Percentiles rank a stretch among this genome's conserved stretches.
These are phyloP conservation scores for Candida quercuum DNA, from an alignment of 805 yeast species.

Conservation along the genomic window DNA sequence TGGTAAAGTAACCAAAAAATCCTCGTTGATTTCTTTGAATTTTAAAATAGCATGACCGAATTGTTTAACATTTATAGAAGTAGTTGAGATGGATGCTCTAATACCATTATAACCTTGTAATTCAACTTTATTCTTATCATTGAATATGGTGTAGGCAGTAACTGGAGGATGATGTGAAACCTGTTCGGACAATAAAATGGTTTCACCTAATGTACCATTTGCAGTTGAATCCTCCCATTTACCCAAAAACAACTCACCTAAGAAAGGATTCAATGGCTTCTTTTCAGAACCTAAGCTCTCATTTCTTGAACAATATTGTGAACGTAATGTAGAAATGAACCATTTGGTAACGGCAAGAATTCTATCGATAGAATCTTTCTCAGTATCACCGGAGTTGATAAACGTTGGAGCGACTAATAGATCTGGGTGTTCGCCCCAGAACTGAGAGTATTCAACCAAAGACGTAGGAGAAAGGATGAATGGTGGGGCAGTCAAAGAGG, in stretches of 20 bases:
- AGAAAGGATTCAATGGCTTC: constrained; percentile 93
- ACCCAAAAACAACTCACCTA: constrained; percentile 92
- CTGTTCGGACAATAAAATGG: constrained; percentile 80
- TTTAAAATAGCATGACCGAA: constrained; percentile 82
- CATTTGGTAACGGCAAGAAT: constrained; percentile 80
- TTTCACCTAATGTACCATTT: constrained; percentile 60
- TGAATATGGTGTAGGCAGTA: constrained; percentile 84
- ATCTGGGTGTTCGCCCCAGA: constrained; percentile 93
- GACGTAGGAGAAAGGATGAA: constrained; percentile 90
- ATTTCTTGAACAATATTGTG: constrained; percentile 90
- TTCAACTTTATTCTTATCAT: constrained; percentile 60
- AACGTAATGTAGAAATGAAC: constrained; percentile 87
- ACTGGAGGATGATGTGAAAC: constrained; percentile 97
- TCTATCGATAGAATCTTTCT: constrained; percentile 56
- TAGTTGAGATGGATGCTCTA: constrained; percentile 74
- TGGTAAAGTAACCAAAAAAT: constrained; percentile 82
- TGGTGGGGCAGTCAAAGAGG: constrained; percentile 95
- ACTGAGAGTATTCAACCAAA: constrained; percentile 84
- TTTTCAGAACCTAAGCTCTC: constrained; percentile 94
- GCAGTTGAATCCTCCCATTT: constrained; percentile 61
- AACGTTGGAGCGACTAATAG: constrained; percentile 68
- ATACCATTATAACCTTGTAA: constrained; percentile 89
- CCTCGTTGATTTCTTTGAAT: constrained; percentile 56
- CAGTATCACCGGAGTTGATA: constrained; percentile 33
- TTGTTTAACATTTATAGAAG: constrained; percentile 83